A percentile compares a stretch with the other conserved stretches of the same genome.
Evolutionary conservation across 805 yeast species (phyloP).

Genomic region (Pichia californica): DNA sequence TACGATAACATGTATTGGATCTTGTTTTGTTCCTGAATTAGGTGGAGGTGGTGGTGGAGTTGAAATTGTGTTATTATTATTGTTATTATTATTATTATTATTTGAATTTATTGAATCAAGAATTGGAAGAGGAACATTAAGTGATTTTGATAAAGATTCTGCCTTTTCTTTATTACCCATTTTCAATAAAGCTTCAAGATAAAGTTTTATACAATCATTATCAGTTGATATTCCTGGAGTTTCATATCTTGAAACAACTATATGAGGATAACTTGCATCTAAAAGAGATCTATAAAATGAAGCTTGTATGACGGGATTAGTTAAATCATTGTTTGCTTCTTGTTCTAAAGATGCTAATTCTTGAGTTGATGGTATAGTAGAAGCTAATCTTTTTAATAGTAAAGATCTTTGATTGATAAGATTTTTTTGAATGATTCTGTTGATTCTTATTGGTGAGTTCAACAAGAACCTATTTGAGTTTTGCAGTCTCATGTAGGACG

Average conservation of each 20-base stretch:
- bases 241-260: constrained; percentile 90
- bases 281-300: constrained; percentile 72
- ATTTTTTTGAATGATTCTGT: background rate
- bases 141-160: constrained; percentile 49
- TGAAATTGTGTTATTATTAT: background rate
- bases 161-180: constrained; percentile 77
- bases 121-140: constrained; percentile 24
- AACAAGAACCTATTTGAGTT: too few species aligned
- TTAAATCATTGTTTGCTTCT: constrained; percentile 71
- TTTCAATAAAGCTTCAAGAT: constrained; percentile 73
- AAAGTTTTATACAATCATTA: constrained; percentile 70
- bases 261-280: constrained; percentile 85
- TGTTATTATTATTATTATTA: background rate
- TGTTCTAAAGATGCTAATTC: constrained; percentile 65
- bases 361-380: constrained; percentile 20
- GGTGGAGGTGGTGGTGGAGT: too few species aligned
- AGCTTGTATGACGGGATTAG: constrained; percentile 70
- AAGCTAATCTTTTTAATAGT: constrained; percentile 7
- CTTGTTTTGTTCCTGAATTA: constrained; percentile 56
- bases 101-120: background rate
- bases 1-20: constrained; percentile 91
- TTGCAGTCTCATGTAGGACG: too few species aligned
- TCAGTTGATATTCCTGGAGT: constrained; percentile 87
- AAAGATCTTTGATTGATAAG: background rate
- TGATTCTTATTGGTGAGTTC: background rate